Evolutionary conservation across 2,329 filamentous ascomycete species (phyloP), one percentile per base, ranked within the genome.

Genomic region (Pezicula neosporulosa): DNA sequence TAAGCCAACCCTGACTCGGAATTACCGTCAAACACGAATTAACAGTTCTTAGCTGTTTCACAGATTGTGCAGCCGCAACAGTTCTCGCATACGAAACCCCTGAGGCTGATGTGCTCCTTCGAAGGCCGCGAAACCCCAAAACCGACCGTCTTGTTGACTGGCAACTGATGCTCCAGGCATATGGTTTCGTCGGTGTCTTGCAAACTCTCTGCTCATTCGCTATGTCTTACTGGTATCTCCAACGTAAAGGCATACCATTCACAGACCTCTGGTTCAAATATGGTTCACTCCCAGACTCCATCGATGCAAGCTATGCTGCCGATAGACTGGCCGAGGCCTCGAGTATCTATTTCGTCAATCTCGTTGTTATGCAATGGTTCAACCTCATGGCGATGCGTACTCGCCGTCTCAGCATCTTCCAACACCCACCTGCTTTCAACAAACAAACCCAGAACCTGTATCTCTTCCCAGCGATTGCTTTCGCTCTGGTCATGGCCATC

Each of bases 361-460:
- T 93, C 19, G 88, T 93, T 2, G 83, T 92, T 45, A 90, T 92
- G 86, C 86, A 89, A 75, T 85, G 84, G 75, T 90, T 90, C 74
- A 89, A 87, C 63, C 73, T 91, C 4, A 78, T 91, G 62, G 82
- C 83, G 1, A 76, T 88, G 5, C 74, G 82, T 15, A 92, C 82
- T 1, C 75, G 84, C 1, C 75, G 81, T 1, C 73, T 86, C 19
- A 81, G 80, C 50, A 80, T 92, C 56, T 83, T 92, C 66, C 84
- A 89, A 63, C 87, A 91, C 59, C 82, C 85, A 3, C 87, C 87
- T 0, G 55, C 80, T 7, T 83, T 86, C 67, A 86, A 86, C 65
- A 79, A 76, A 59, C 64, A 70, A 10, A 88, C 85, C 0, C 77
- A 82, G 63, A 92, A 92, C 63, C 70, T 80, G 60, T 83, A 83